These are phyloP conservation scores for Aegilops tauschii DNA, from an alignment of 176 grass and related monocot genomes.

Conservation along the genomic window DNA sequence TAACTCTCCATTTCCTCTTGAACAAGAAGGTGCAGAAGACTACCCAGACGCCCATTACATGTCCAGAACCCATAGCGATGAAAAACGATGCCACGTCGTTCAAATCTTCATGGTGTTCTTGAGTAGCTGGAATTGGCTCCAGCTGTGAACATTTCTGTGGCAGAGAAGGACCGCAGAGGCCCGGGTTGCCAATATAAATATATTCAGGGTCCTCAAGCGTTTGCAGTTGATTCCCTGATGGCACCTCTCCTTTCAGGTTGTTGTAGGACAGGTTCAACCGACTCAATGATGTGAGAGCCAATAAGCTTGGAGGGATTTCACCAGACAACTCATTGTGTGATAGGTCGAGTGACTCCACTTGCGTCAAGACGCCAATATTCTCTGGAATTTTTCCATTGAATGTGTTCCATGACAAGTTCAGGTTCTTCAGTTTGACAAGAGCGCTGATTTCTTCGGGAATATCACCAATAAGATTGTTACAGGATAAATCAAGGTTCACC, in stretches of 20 bases:
- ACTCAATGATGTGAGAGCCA: neutral
- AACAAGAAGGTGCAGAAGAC: neutral
- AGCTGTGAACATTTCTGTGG: neutral
- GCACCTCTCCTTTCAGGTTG: neutral
- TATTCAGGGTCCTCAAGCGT: neutral
- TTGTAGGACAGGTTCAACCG: neutral
- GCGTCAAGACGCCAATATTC: neutral
- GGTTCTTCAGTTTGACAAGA: neutral
- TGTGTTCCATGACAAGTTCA: neutral
- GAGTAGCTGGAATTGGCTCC: neutral
- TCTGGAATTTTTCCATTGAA: neutral
- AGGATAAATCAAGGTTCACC: conserved; percentile 27
- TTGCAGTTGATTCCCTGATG: neutral
- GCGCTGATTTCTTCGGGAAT: neutral
- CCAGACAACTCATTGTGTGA: neutral
- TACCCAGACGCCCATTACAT: neutral
- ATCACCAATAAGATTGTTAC: conserved; percentile 4
- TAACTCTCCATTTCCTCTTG: neutral
- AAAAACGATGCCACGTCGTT: neutral
- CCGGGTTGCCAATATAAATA: neutral
- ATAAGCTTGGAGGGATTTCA: neutral
- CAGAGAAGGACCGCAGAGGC: neutral
- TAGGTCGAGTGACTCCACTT: conserved; percentile 8
- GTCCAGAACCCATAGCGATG: neutral
- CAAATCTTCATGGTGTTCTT: neutral